Conservation (phyloP, 2,329 filamentous ascomycete species). For the Cladophialophora carrionii region DNA sequence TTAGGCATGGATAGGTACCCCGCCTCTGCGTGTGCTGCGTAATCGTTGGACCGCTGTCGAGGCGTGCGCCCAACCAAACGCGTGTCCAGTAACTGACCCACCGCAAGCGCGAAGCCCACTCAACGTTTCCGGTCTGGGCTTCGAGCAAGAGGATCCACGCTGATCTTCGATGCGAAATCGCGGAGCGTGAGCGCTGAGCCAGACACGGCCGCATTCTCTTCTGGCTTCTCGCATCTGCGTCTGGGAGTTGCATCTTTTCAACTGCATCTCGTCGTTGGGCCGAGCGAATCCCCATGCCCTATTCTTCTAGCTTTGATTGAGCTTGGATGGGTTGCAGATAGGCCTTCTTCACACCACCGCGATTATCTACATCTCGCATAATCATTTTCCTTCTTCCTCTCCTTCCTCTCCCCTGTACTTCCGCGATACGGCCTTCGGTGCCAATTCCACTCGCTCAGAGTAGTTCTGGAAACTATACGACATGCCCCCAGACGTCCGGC, state of each 20-base stretch:
- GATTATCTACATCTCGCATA: constrained; percentile 1
- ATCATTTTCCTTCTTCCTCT: constrained; percentile 12
- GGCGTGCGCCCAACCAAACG: not conserved
- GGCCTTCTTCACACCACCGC: constrained; percentile 9
- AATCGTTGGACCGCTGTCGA: not conserved
- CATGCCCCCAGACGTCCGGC: constrained; percentile 37
- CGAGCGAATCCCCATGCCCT: constrained; percentile 9
- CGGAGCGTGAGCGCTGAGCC: not conserved
- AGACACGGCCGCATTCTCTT: not conserved
- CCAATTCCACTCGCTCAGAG: constrained; percentile 57
- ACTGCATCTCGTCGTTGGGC: constrained; percentile 7
- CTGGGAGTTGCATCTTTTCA: not conserved
- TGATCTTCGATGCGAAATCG: constrained; percentile 2
- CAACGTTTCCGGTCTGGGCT: not conserved
- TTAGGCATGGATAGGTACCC: not conserved
- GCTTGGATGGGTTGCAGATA: constrained; percentile 17
- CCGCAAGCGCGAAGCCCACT: not conserved
- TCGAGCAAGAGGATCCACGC: not conserved
- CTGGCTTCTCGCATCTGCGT: constrained; percentile 6
- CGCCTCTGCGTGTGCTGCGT: not conserved
- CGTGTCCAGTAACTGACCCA: not conserved
- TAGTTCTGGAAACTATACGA: constrained; percentile 32
- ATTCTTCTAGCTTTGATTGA: constrained; percentile 13
- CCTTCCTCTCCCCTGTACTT: constrained; percentile 15
- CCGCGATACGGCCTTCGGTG: constrained; percentile 52